phyloP scores from a whole-genome alignment of 345 rosid species.

The Hypericum androsaemum region DNA sequence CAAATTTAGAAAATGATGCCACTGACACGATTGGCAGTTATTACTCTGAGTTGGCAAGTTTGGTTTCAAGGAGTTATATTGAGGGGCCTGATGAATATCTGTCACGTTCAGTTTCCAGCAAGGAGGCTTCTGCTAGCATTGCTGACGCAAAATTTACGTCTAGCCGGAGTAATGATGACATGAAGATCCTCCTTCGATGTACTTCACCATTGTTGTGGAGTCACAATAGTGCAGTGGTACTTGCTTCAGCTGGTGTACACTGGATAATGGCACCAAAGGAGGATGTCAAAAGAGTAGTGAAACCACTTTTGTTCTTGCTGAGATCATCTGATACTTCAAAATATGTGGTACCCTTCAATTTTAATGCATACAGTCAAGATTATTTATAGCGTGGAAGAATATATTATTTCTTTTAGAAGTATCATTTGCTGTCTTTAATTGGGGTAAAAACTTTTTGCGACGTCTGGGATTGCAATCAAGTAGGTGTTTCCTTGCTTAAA shows the following conservation, averaged over 20 bases:
- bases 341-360: constrained; percentile 61
- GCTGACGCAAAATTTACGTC: constrained; percentile 46
- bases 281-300: constrained; percentile 66
- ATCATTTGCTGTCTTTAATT: not conserved
- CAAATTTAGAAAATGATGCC: constrained; percentile 27
- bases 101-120: constrained; percentile 43
- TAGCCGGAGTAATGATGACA: constrained; percentile 51
- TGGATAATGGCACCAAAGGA: constrained; percentile 87
- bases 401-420: not conserved
- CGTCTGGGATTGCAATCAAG: too few species aligned
- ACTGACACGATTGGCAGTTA: constrained; percentile 20
- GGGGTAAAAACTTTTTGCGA: too few species aligned
- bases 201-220: constrained; percentile 93
- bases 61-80: constrained; percentile 63
- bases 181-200: constrained; percentile 72
- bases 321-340: constrained; percentile 80
- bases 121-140: constrained; percentile 28
- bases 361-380: not conserved
- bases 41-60: constrained; percentile 34
- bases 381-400: too few species aligned
- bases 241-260: constrained; percentile 89
- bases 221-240: constrained; percentile 83
- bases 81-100: constrained; percentile 91
- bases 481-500: too few species aligned
- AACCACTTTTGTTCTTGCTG: constrained; percentile 78